phyloP scores from a whole-genome alignment of 164 flowering plant species.

The Vitis cinerea region DNA sequence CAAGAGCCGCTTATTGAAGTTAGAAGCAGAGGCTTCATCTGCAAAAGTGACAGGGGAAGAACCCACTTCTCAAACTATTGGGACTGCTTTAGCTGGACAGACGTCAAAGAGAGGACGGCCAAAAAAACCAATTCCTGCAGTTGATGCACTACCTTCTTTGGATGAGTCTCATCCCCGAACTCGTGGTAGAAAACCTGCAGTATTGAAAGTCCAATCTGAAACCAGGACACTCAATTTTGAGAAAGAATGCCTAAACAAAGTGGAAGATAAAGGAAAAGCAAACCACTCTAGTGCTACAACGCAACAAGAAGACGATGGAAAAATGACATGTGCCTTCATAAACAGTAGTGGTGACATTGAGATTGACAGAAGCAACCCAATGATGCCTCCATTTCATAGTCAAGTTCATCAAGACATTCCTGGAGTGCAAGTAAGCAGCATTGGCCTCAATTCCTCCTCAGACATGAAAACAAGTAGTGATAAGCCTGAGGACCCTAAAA shows the following conservation, averaged over 20 bases:
- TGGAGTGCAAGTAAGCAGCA: conserved; percentile 3
- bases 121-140: conserved; percentile 27
- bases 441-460: conserved; percentile 8
- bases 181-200: conserved; percentile 25
- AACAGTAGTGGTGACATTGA: conserved; percentile 3
- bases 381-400: conserved; percentile 14
- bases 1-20: conserved; percentile 26
- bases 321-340: conserved; percentile 8
- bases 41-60: conserved; percentile 21
- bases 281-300: conserved; percentile 1
- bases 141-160: conserved; percentile 17
- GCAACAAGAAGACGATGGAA: conserved; percentile 18
- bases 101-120: conserved; percentile 36
- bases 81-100: conserved; percentile 12
- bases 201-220: conserved; percentile 16
- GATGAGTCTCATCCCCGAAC: conserved; percentile 25
- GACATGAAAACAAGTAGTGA: conserved; percentile 6
- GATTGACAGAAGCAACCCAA: conserved; percentile 14
- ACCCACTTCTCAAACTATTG: conserved; percentile 11
- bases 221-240: conserved; percentile 13
- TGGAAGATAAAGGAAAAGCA: conserved; percentile 18
- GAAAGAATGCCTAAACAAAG: conserved; percentile 16
- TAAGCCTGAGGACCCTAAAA: conserved; percentile 16
- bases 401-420: conserved; percentile 14
- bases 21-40: conserved; percentile 34